Conservation (phyloP, 768 basidiomycete genomes). For the Mycena alexandri region DNA sequence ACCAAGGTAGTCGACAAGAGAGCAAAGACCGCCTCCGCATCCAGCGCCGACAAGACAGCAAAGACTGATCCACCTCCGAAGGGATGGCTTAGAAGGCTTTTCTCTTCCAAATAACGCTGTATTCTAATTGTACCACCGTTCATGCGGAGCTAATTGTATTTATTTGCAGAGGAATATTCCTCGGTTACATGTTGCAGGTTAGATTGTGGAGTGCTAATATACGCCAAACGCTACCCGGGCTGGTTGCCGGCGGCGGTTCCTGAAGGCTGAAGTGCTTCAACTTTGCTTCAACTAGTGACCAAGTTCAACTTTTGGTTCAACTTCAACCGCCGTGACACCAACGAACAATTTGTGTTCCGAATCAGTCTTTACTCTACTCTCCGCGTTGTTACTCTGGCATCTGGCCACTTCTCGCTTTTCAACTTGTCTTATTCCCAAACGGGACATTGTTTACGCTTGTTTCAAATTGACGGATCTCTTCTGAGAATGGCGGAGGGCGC, state of each 20-base stretch:
- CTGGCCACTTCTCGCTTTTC: not conserved
- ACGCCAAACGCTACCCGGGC: too few relatives aligned
- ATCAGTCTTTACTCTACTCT: too few relatives aligned
- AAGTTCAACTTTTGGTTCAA: too few relatives aligned
- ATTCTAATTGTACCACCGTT: conserved; percentile 16
- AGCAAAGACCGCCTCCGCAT: not conserved
- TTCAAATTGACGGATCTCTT: not conserved
- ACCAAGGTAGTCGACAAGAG: conserved; percentile 33
- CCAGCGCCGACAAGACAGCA: not conserved
- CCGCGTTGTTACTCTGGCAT: too few relatives aligned
- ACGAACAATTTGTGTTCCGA: too few relatives aligned
- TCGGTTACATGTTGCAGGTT: not conserved
- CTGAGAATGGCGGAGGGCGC: conserved; percentile 9
- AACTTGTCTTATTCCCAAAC: conserved; percentile 2
- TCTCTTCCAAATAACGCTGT: conserved; percentile 23
- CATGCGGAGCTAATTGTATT: conserved; percentile 14
- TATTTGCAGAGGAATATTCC: conserved; percentile 11
- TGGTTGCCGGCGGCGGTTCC: too few relatives aligned
- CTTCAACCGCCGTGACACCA: too few relatives aligned
- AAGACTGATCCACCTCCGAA: not conserved
- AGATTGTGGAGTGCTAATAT: too few relatives aligned
- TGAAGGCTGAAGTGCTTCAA: too few relatives aligned
- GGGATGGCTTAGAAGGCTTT: conserved; percentile 26
- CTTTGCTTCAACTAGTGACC: too few relatives aligned
- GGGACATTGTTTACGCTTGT: conserved; percentile 27